Evolutionary conservation across 345 rosid genomes (phyloP).

Genomic region (Nephelium lappaceum): DNA sequence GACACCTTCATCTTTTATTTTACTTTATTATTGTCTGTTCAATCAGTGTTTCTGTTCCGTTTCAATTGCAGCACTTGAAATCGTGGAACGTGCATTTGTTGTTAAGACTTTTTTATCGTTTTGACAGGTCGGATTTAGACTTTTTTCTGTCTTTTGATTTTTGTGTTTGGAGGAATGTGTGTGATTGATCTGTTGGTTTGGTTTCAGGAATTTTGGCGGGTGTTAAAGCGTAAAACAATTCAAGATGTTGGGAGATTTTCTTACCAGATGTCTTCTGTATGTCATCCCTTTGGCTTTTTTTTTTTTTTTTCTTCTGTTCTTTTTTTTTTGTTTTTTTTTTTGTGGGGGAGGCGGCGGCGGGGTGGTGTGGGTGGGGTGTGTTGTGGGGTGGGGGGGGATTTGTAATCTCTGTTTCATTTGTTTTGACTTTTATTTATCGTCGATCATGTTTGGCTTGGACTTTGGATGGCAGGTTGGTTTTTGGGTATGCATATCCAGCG

Average conservation of each 20-base stretch:
- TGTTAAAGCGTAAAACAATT: constrained; percentile 7
- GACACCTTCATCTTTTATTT: too few species aligned
- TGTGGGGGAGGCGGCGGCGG: too few species aligned
- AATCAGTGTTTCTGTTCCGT: background rate
- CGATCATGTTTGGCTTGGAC: background rate
- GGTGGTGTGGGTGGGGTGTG: too few species aligned
- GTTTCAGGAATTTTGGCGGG: constrained; percentile 36
- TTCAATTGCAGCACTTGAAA: background rate
- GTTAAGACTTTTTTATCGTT: background rate
- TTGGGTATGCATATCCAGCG: constrained; percentile 95
- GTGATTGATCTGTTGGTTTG: background rate
- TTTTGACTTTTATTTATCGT: background rate
- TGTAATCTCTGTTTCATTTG: background rate
- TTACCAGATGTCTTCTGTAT: constrained; percentile 63
- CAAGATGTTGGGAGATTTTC: constrained; percentile 75
- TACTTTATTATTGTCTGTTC: background rate
- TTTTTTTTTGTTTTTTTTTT: too few species aligned
- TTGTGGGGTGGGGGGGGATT: too few species aligned
- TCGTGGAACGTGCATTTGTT: background rate
- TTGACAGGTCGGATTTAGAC: background rate
- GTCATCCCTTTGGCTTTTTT: constrained; percentile 1
- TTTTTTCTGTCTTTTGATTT: background rate
- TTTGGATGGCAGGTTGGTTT: constrained; percentile 52
- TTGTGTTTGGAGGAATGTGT: background rate
- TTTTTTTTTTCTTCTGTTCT: background rate